phyloP scores from a whole-genome alignment of 768 basidiomycete species.

The Tylopilus subfusipes region DNA sequence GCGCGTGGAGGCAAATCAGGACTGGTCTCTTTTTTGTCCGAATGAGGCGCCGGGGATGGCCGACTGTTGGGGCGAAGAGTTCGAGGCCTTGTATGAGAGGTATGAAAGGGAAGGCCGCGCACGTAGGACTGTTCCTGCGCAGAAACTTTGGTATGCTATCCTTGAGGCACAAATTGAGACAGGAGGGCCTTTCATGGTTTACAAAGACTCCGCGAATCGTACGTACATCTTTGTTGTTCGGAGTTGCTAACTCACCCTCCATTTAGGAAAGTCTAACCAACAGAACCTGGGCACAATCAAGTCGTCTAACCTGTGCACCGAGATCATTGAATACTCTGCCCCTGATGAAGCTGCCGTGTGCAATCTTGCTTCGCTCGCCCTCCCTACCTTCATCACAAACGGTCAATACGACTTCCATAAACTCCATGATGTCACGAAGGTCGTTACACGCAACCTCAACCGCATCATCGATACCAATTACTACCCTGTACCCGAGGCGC shows the following conservation, averaged over 20 bases:
- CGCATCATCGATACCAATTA: conserved; percentile 92
- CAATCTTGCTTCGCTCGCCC: conserved; percentile 95
- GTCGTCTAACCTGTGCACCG: conserved; percentile 97
- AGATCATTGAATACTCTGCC: conserved; percentile 97
- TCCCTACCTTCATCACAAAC: conserved; percentile 84
- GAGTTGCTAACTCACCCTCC: not conserved
- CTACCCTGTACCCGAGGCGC: conserved; percentile 91
- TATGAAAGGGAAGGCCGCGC: conserved; percentile 91
- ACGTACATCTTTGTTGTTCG: conserved; percentile 26
- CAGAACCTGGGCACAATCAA: conserved; percentile 98
- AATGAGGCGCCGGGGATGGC: conserved; percentile 89
- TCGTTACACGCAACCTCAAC: conserved; percentile 91
- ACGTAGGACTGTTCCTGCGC: conserved; percentile 81
- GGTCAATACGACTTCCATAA: conserved; percentile 91
- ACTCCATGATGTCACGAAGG: conserved; percentile 90
- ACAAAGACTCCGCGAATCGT: conserved; percentile 96
- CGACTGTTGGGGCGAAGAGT: conserved; percentile 88
- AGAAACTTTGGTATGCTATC: conserved; percentile 98
- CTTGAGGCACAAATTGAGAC: conserved; percentile 98
- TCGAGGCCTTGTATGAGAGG: conserved; percentile 77
- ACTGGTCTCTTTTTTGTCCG: conserved; percentile 98
- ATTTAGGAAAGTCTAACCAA: conserved; percentile 93
- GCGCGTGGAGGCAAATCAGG: conserved; percentile 81
- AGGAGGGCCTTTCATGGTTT: conserved; percentile 98
- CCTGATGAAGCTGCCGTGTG: conserved; percentile 98